Base-by-base conservation (phyloP, 2,329 filamentous ascomycete species). In the Beauveria brongniartii region DNA sequence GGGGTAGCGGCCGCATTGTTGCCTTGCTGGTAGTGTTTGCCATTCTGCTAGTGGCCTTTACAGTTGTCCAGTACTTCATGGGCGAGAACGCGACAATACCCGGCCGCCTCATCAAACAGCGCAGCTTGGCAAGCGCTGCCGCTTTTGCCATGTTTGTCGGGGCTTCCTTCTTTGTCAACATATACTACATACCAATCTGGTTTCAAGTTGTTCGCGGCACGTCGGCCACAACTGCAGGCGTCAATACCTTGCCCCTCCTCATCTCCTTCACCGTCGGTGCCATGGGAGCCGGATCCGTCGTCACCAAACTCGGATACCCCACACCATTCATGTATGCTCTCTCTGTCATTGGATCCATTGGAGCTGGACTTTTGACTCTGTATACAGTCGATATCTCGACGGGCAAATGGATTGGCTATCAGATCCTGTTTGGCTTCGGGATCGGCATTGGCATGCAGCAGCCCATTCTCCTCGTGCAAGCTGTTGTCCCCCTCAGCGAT, bases 21-120 rank as follows among this genome's bases (percentile, higher is more conserved):
- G 72, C 72, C 1, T 69, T 80, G 10, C 65, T 81, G 2, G 69
- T 74, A 3, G 65, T 77, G 3, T 75, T 73, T 20, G 64, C 57
- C 1, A 64, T 77, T 18, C 69, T 78, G 1, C 63, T 80, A 22
- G 50, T 75, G 54, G 66, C 64, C 2, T 82, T 80, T 65, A 58
- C 75, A 16, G 61, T 64, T 3, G 64, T 72, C 1, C 71, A 78
- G 64, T 59, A 67, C 41, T 63, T 68, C n/a, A 65, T 67, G 62
- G 70, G 70, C 2, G 62, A 70, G 4, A 72, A 68, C 0, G 75
- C 74, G 1, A 77, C 72, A 1, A 65, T 76, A 3, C 71, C 75
- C 64, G 86, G 89, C 22, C 92, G 80, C 20, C 93, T 84, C 9
- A 94, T 84, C 43, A 82, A 82, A 63, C 88, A 86, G 61, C 91